Conservation (phyloP, 2,329 filamentous ascomycete genomes). For the Monilinia fructicola region DNA sequence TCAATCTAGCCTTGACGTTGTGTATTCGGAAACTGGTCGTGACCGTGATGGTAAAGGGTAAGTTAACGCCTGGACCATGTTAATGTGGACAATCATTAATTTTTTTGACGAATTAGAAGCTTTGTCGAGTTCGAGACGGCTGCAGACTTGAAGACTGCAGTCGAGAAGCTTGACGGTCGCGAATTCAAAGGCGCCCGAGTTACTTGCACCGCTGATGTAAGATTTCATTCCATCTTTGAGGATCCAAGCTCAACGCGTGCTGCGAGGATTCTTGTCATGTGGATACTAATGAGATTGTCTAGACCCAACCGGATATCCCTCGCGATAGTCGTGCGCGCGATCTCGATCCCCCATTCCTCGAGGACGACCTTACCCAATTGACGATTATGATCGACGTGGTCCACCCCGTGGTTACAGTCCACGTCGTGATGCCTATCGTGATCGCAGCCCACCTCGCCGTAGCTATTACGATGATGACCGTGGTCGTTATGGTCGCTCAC, state of each 20-base stretch:
- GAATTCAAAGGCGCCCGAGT: constrained; percentile 92
- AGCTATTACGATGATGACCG: constrained; percentile 84
- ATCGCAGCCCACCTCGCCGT: constrained; percentile 76
- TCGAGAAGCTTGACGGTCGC: constrained; percentile 89
- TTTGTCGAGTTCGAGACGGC: constrained; percentile 98
- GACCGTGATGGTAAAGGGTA: constrained; percentile 92
- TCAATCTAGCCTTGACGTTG: constrained; percentile 93
- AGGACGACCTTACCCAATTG: constrained; percentile 64
- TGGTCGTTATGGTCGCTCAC: constrained; percentile 77
- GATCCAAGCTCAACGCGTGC: constrained; percentile 31
- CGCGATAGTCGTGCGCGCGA: constrained; percentile 64
- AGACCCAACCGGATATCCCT: constrained; percentile 79
- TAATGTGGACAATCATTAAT: constrained; percentile 13
- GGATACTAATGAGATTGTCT: constrained; percentile 31
- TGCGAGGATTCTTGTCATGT: not conserved
- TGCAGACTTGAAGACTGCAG: constrained; percentile 82
- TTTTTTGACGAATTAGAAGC: constrained; percentile 49
- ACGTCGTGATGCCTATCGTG: constrained; percentile 80
- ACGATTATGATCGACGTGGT: constrained; percentile 82
- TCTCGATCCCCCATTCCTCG: constrained; percentile 75
- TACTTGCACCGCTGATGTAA: constrained; percentile 83
- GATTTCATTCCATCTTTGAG: constrained; percentile 39
- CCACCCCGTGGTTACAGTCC: constrained; percentile 83
- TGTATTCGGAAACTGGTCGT: constrained; percentile 94
- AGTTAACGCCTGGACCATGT: constrained; percentile 44